Conservation (phyloP, 495 filamentous ascomycete species). For the Neurospora discreta region DNA sequence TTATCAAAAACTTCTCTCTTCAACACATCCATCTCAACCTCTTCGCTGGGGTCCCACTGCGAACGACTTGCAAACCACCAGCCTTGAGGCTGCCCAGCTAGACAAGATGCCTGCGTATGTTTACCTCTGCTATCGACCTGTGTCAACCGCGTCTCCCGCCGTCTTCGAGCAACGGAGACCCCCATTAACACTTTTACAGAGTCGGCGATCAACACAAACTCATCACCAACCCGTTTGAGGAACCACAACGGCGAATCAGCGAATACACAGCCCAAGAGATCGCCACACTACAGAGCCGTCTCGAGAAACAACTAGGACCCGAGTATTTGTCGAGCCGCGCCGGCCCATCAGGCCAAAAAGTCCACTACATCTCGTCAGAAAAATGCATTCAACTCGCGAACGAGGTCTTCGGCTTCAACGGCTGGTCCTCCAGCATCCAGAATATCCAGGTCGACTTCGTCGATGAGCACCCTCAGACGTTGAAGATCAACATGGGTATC, state of each 20-base stretch:
- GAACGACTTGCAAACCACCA: not conserved
- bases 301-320: slow-evolving; percentile 91
- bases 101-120: slow-evolving; percentile 36
- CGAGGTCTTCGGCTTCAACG: slow-evolving; percentile 97
- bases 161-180: not conserved
- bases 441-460: slow-evolving; percentile 89
- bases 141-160: not conserved
- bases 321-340: slow-evolving; percentile 84
- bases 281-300: slow-evolving; percentile 70
- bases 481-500: slow-evolving; percentile 70
- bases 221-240: slow-evolving; percentile 66
- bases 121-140: not conserved
- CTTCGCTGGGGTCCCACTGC: not conserved
- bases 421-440: slow-evolving; percentile 86
- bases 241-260: slow-evolving; percentile 50
- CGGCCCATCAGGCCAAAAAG: slow-evolving; percentile 69
- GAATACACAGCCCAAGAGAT: slow-evolving; percentile 85
- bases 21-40: not conserved
- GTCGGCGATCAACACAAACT: slow-evolving; percentile 66
- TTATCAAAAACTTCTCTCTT: not conserved
- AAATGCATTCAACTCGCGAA: slow-evolving; percentile 95
- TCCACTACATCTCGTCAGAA: slow-evolving; percentile 85
- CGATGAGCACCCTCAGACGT: slow-evolving; percentile 39
- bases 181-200: slow-evolving; percentile 30
- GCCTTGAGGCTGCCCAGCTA: not conserved